A percentile compares a stretch with the other conserved stretches of the same genome.
Conservation (phyloP, 2,329 filamentous ascomycete species). For the Onygenales sp. region DNA sequence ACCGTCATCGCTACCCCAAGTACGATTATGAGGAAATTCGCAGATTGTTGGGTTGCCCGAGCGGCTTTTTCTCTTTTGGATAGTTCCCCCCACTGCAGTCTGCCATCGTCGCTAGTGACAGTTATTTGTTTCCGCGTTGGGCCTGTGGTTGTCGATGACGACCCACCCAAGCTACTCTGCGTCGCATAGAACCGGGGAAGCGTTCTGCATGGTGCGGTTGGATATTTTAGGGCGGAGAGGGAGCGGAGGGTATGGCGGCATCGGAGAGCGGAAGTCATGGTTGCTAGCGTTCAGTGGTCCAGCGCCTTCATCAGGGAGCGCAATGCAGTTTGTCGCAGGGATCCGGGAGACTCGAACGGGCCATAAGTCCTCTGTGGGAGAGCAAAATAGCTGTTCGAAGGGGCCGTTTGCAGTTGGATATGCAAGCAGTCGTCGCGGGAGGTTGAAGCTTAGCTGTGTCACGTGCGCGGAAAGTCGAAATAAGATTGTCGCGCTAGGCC, state of each 20-base stretch:
- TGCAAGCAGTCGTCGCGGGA: neutral
- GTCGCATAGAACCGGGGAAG: slow-evolving; percentile 51
- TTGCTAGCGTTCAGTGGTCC: neutral
- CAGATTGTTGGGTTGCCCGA: slow-evolving; percentile 77
- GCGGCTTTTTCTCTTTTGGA: slow-evolving; percentile 68
- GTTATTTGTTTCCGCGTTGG: slow-evolving; percentile 63
- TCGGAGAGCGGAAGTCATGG: neutral
- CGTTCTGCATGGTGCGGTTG: neutral
- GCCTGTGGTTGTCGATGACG: slow-evolving; percentile 21
- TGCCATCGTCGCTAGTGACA: slow-evolving; percentile 75
- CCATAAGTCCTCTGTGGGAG: neutral
- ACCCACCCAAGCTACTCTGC: slow-evolving; percentile 37
- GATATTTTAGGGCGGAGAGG: slow-evolving; percentile 20
- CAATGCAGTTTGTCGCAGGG: neutral
- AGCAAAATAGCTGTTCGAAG: neutral
- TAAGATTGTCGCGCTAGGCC: neutral
- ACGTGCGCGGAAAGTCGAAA: neutral
- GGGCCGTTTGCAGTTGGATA: neutral
- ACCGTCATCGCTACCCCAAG: slow-evolving; percentile 69
- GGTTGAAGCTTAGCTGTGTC: neutral
- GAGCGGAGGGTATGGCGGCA: slow-evolving; percentile 14
- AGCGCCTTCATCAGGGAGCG: neutral
- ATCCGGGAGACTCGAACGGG: neutral
- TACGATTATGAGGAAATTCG: slow-evolving; percentile 74
- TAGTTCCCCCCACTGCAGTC: slow-evolving; percentile 70